These are phyloP conservation scores for Calonectria henricotiae DNA, from an alignment of 2,329 filamentous ascomycete species.

Conservation along the genomic window DNA sequence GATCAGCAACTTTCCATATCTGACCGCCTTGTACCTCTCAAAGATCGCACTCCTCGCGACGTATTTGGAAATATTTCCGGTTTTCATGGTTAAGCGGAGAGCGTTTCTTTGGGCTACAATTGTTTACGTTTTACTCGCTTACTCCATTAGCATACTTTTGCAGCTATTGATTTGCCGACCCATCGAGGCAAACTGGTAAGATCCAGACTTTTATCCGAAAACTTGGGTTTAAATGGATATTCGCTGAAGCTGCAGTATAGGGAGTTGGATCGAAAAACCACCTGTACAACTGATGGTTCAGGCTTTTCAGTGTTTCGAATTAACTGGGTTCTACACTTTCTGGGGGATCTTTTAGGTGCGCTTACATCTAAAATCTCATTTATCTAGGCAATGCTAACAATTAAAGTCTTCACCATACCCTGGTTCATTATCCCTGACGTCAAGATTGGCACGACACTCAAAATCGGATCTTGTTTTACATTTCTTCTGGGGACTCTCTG, in stretches of 20 bases:
- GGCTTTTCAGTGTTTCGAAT: neutral
- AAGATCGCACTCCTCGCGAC: neutral
- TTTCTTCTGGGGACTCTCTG: neutral
- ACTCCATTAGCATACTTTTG: neutral
- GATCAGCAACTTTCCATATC: constrained; percentile 14
- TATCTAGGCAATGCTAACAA: neutral
- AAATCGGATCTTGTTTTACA: neutral
- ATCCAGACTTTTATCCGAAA: neutral
- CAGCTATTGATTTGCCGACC: constrained; percentile 7
- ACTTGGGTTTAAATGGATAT: no score
- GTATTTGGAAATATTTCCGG: constrained; percentile 11
- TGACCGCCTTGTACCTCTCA: constrained; percentile 13
- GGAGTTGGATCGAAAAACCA: neutral
- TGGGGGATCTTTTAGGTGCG: neutral
- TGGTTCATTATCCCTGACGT: constrained; percentile 10
- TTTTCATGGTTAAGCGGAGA: constrained; percentile 2
- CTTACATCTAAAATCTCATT: no score
- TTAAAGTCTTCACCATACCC: neutral
- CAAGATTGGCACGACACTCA: neutral
- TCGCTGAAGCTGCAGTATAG: neutral
- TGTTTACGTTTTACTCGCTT: neutral
- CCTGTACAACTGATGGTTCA: neutral
- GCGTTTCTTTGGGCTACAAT: constrained; percentile 7
- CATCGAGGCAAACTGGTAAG: neutral
- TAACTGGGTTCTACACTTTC: neutral